phyloP scores from a whole-genome alignment of 2,329 filamentous ascomycete genomes.

The Monosporascus sp. region DNA sequence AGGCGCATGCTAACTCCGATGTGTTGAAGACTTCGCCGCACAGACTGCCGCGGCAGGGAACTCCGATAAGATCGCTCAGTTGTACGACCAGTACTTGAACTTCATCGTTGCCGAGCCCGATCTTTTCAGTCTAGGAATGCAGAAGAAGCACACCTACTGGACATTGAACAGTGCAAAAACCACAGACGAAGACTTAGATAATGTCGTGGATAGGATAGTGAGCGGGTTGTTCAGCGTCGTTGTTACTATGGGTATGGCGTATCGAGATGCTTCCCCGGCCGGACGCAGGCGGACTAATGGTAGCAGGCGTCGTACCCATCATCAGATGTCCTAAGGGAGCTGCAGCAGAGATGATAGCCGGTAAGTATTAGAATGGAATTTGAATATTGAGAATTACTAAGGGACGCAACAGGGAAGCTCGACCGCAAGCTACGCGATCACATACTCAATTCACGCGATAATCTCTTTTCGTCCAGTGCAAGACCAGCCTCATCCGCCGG shows the following conservation, averaged over 20 bases:
- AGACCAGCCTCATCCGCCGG: constrained; percentile 53
- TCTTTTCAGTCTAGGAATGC: constrained; percentile 88
- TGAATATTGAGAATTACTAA: neutral
- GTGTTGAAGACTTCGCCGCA: constrained; percentile 67
- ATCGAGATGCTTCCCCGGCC: neutral
- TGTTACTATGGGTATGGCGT: constrained; percentile 81
- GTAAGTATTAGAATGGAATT: neutral
- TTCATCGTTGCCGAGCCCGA: constrained; percentile 96
- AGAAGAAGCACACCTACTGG: constrained; percentile 87
- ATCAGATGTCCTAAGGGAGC: constrained; percentile 91
- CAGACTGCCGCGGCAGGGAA: constrained; percentile 81
- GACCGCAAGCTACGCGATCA: constrained; percentile 95
- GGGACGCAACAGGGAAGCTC: constrained; percentile 60
- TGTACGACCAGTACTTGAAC: constrained; percentile 96
- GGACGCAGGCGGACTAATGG: constrained; percentile 18
- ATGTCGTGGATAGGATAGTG: constrained; percentile 84
- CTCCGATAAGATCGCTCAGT: constrained; percentile 82
- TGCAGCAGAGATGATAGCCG: constrained; percentile 85
- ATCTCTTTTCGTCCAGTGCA: constrained; percentile 72
- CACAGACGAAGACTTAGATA: constrained; percentile 83
- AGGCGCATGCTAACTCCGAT: neutral
- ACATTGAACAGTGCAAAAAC: constrained; percentile 92
- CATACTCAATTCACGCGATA: constrained; percentile 95
- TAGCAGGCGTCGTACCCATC: constrained; percentile 78
- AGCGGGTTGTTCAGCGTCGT: constrained; percentile 96